phyloP scores from a whole-genome alignment of 345 rosid species.

The Limnanthes douglasii region DNA sequence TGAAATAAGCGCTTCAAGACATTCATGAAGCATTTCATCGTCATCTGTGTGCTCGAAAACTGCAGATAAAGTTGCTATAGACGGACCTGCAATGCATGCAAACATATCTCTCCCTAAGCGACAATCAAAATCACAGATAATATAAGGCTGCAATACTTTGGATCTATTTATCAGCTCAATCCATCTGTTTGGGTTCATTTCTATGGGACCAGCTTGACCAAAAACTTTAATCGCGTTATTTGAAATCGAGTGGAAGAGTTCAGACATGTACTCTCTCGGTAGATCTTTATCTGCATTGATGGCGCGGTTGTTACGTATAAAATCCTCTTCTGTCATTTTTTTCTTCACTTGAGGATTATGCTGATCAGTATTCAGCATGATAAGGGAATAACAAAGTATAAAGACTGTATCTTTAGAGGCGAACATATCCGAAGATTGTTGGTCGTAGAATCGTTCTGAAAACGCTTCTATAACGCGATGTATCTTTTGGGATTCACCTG shows the following conservation, averaged over 20 bases:
- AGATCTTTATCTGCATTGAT: slow-evolving; percentile 83
- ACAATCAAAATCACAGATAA: slow-evolving; percentile 43
- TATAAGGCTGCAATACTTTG: slow-evolving; percentile 25
- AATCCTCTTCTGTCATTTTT: slow-evolving; percentile 96
- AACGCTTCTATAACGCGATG: slow-evolving; percentile 70
- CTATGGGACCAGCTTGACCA: slow-evolving; percentile 32
- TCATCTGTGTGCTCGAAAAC: slow-evolving; percentile 85
- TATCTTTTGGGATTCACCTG: slow-evolving; percentile 90
- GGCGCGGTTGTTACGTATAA: slow-evolving; percentile 70
- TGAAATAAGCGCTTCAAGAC: slow-evolving; percentile 79
- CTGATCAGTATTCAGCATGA: slow-evolving; percentile 91
- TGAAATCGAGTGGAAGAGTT: slow-evolving; percentile 68
- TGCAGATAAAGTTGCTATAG: slow-evolving; percentile 70
- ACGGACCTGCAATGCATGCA: slow-evolving; percentile 73
- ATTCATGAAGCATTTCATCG: slow-evolving; percentile 78
- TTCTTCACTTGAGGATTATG: slow-evolving; percentile 90
- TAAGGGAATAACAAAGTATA: slow-evolving; percentile 72
- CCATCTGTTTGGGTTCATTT: slow-evolving; percentile 74
- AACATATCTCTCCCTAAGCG: slow-evolving; percentile 83
- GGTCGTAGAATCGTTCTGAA: slow-evolving; percentile 55
- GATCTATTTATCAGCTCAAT: slow-evolving; percentile 54
- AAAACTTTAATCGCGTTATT: slow-evolving; percentile 34
- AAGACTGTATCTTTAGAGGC: slow-evolving; percentile 62
- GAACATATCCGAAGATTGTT: slow-evolving; percentile 54
- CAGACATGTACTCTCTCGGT: slow-evolving; percentile 79